These are phyloP conservation scores for Pythium utonaiense DNA, from an alignment of 352 stramenopile genomes.

Conservation along the genomic window DNA sequence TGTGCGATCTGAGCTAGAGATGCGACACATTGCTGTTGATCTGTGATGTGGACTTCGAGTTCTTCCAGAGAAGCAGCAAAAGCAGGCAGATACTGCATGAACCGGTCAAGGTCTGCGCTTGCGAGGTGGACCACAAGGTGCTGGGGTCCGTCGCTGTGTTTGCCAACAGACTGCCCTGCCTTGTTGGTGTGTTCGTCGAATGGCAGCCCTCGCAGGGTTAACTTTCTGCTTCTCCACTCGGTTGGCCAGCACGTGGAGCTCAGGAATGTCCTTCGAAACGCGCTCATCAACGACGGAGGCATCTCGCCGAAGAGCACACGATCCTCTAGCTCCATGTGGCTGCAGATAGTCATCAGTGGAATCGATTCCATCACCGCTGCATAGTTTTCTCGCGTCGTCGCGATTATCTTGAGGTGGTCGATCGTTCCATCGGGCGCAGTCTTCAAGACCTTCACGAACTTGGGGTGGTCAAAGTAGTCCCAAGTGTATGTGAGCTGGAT, in stretches of 20 bases:
- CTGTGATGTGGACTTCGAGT: not conserved
- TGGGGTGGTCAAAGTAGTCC: not conserved
- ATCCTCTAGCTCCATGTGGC: not conserved
- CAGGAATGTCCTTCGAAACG: not conserved
- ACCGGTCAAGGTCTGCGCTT: not conserved
- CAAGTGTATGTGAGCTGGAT: not conserved
- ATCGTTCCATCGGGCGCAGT: not conserved
- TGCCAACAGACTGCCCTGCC: too few relatives aligned
- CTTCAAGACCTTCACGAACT: not conserved
- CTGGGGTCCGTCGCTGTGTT: not conserved
- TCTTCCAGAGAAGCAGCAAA: not conserved
- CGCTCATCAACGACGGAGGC: not conserved
- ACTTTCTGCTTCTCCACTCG: not conserved
- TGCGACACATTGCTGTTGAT: not conserved
- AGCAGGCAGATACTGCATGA: not conserved
- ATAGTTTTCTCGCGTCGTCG: not conserved
- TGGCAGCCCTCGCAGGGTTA: not conserved
- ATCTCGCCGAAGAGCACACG: not conserved
- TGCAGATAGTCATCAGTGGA: not conserved
- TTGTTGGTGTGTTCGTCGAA: not conserved
- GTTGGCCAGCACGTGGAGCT: not conserved
- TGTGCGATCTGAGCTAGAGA: not conserved
- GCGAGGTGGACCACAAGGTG: not conserved
- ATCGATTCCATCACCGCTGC: not conserved
- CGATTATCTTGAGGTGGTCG: not conserved